phyloP scores from a whole-genome alignment of 1,139 yeast genomes.

The Ashbya aceris region DNA sequence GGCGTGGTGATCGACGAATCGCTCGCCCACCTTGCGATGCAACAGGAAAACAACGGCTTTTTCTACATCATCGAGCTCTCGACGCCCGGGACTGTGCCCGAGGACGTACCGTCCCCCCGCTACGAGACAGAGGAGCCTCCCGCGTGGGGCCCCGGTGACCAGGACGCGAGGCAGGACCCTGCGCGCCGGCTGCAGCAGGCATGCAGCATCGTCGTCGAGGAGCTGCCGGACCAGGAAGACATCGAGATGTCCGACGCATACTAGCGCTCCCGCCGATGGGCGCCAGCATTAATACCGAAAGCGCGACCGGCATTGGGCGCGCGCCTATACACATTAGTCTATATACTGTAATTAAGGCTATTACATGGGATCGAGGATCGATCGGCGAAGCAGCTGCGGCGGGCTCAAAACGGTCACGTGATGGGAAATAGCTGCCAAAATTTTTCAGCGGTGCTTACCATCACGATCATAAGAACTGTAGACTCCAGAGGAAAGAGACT shows the following conservation, averaged over 20 bases:
- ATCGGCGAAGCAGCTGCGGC: no score
- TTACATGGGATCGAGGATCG: no score
- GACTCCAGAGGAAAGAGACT: no score
- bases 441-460: no score
- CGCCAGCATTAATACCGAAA: no score
- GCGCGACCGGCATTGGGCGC: no score
- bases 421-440: no score
- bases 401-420: no score
- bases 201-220: neutral
- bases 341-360: no score
- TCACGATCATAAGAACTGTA: no score
- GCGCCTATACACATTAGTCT: no score
- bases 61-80: constrained; percentile 4
- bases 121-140: constrained; percentile 1
- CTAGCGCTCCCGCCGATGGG: neutral
- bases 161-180: no score
- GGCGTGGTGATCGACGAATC: constrained; percentile 8
- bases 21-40: constrained; percentile 5
- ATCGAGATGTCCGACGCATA: neutral
- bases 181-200: neutral
- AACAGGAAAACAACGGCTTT: constrained; percentile 3
- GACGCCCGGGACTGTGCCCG: neutral
- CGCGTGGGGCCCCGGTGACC: neutral
- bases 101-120: neutral
- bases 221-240: neutral